Conservation (phyloP, 2,329 filamentous ascomycete species). For the Annulohypoxylon truncatum region DNA sequence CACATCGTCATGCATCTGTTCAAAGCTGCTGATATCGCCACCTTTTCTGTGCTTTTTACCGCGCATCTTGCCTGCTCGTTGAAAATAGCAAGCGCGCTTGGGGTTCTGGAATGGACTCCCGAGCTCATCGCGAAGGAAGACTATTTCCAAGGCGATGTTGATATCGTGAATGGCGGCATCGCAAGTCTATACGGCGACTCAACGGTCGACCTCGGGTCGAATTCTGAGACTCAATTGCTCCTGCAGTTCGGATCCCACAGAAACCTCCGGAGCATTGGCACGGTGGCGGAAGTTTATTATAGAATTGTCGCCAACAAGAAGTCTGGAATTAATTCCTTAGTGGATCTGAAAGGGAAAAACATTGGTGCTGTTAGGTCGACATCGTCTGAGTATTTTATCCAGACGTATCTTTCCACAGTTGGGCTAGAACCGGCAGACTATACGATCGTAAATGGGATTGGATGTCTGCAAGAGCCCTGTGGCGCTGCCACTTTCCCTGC, state of each 20-base stretch:
- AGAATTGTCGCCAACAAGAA: slow-evolving; percentile 49
- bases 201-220: slow-evolving; percentile 49
- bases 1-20: not conserved
- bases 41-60: not conserved
- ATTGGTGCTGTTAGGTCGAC: slow-evolving; percentile 50
- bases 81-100: slow-evolving; percentile 40
- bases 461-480: slow-evolving; percentile 49
- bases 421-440: slow-evolving; percentile 48
- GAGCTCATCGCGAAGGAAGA: slow-evolving; percentile 42
- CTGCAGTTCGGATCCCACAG: slow-evolving; percentile 48
- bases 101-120: slow-evolving; percentile 42
- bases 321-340: slow-evolving; percentile 43
- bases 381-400: slow-evolving; percentile 51
- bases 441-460: slow-evolving; percentile 44
- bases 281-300: slow-evolving; percentile 51
- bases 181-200: slow-evolving; percentile 45
- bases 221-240: slow-evolving; percentile 53
- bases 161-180: slow-evolving; percentile 50
- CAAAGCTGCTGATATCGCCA: not conserved
- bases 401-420: slow-evolving; percentile 45
- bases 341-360: slow-evolving; percentile 50
- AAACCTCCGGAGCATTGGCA: slow-evolving; percentile 50
- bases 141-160: slow-evolving; percentile 36
- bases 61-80: slow-evolving; percentile 14
- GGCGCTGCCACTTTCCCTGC: slow-evolving; percentile 46